These are phyloP conservation scores for Echinochloa phyllopogon DNA, from an alignment of 176 grass and related monocot genomes.

Conservation along the genomic window DNA sequence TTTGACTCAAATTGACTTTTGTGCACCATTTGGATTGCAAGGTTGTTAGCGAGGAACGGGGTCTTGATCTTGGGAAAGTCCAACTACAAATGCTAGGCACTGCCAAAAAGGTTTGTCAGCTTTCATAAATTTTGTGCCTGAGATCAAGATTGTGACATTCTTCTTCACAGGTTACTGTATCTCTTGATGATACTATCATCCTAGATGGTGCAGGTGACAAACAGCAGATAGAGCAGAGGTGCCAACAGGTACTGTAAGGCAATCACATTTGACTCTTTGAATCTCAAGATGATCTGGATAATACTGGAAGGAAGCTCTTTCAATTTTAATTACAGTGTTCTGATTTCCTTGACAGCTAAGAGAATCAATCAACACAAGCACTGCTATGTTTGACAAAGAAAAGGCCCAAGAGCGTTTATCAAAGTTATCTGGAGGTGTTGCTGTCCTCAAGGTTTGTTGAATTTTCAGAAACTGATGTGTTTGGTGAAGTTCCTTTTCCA, in stretches of 20 bases:
- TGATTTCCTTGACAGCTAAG: constrained; percentile 67
- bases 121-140: constrained; percentile 33
- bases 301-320: constrained; percentile 14
- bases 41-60: constrained; percentile 83
- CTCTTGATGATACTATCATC: constrained; percentile 87
- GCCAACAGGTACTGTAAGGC: constrained; percentile 64
- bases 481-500: not conserved
- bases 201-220: constrained; percentile 87
- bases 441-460: constrained; percentile 78
- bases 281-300: constrained; percentile 25
- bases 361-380: constrained; percentile 76
- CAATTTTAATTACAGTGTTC: constrained; percentile 19
- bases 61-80: constrained; percentile 73
- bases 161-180: constrained; percentile 74
- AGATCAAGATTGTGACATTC: constrained; percentile 37
- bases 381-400: constrained; percentile 92
- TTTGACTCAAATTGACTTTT: constrained; percentile 40
- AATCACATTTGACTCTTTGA: not conserved
- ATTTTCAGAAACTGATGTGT: constrained; percentile 26
- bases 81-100: constrained; percentile 86
- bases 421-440: constrained; percentile 94
- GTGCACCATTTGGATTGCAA: constrained; percentile 51
- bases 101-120: constrained; percentile 83
- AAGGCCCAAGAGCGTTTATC: constrained; percentile 91
- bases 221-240: constrained; percentile 79